These are phyloP conservation scores for Nicotiana rustica DNA, from an alignment of 305 asterid species.

Conservation along the genomic window DNA sequence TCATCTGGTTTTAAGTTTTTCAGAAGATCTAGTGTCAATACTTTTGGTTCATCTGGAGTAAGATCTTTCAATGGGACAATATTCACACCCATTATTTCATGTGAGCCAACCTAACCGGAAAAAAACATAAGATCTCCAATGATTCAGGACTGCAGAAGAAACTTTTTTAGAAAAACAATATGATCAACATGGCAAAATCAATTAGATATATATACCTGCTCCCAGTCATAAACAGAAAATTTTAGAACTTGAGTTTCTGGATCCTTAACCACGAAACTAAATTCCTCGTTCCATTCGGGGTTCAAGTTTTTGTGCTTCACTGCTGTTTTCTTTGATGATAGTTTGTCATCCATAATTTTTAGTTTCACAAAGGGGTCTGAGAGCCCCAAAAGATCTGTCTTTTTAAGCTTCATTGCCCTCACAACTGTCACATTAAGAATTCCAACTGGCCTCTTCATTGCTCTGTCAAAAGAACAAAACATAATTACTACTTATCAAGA, in stretches of 20 bases:
- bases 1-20: constrained; percentile 78
- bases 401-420: constrained; percentile 80
- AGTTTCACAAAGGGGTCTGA: constrained; percentile 94
- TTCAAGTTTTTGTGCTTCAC: constrained; percentile 86
- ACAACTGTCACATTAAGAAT: constrained; percentile 71
- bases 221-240: constrained; percentile 83
- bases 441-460: constrained; percentile 90
- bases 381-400: constrained; percentile 87
- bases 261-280: constrained; percentile 80
- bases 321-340: constrained; percentile 85
- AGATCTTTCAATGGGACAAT: constrained; percentile 64
- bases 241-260: constrained; percentile 75
- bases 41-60: constrained; percentile 74
- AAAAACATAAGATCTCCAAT: background rate
- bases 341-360: constrained; percentile 69
- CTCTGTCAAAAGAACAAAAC: constrained; percentile 53
- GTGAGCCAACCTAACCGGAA: constrained; percentile 67
- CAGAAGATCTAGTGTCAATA: constrained; percentile 78
- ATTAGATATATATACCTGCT: constrained; percentile 57
- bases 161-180: background rate
- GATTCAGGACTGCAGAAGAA: background rate
- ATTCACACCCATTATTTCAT: constrained; percentile 96
- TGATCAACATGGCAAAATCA: background rate
- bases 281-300: constrained; percentile 98
- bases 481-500: background rate